These are phyloP conservation scores for Cystofilobasidium ferigula DNA, from an alignment of 768 basidiomycete genomes.

Conservation along the genomic window DNA sequence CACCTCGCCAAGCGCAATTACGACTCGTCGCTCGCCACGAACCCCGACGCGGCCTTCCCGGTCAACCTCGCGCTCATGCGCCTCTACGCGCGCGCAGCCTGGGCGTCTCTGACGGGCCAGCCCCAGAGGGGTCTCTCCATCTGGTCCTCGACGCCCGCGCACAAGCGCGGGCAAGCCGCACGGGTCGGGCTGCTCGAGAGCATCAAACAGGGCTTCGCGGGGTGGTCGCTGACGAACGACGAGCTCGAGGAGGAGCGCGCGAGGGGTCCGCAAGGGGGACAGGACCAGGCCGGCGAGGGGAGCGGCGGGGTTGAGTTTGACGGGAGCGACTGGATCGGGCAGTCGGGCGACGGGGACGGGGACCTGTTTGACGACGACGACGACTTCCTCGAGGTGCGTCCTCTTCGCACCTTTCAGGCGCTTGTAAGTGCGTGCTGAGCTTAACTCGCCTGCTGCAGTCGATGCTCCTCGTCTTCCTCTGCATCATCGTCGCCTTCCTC, in stretches of 20 bases:
- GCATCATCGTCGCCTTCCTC: slow-evolving; percentile 15
- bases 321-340: slow-evolving; percentile 13
- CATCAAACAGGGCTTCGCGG: slow-evolving; percentile 10
- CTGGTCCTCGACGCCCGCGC: background rate
- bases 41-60: slow-evolving; percentile 77
- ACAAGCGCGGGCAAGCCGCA: background rate
- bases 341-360: background rate
- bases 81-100: slow-evolving; percentile 69
- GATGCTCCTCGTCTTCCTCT: slow-evolving; percentile 16
- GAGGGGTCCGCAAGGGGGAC: background rate
- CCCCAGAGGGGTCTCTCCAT: slow-evolving; percentile 13
- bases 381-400: slow-evolving; percentile 21
- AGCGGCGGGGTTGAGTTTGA: slow-evolving; percentile 4
- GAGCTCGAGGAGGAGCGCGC: background rate
- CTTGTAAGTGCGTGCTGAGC: background rate
- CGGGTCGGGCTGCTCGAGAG: slow-evolving; percentile 3
- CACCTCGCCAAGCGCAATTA: slow-evolving; percentile 94
- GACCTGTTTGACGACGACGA: slow-evolving; percentile 11
- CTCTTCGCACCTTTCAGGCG: background rate
- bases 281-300: background rate
- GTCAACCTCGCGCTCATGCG: slow-evolving; percentile 70
- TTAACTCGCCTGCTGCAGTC: background rate
- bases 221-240: background rate
- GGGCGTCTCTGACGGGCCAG: slow-evolving; percentile 63
- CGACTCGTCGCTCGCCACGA: slow-evolving; percentile 77